These are phyloP conservation scores for Torulaspora quercuum DNA, from an alignment of 805 yeast species.

Conservation along the genomic window DNA sequence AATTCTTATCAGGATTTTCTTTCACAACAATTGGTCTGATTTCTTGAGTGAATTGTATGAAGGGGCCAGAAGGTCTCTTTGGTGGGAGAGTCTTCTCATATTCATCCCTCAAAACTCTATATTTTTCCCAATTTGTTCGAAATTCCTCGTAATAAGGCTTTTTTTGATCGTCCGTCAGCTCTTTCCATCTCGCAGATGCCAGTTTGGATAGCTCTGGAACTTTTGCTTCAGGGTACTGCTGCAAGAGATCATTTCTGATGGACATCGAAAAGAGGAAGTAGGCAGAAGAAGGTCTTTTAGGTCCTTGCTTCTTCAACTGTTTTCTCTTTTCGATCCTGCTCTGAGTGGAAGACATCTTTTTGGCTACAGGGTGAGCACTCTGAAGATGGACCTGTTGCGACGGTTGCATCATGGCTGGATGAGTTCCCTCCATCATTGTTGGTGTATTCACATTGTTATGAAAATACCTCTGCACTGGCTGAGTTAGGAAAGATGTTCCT, in stretches of 20 bases:
- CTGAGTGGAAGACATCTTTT: constrained; percentile 36
- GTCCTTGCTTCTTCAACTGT: constrained; percentile 37
- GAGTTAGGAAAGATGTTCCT: constrained; percentile 24
- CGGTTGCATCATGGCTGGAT: constrained; percentile 25
- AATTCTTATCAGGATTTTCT: constrained; percentile 35
- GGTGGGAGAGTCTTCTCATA: constrained; percentile 38
- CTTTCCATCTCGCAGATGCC: constrained; percentile 90
- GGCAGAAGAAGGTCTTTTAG: constrained; percentile 40
- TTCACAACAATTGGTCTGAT: constrained; percentile 34
- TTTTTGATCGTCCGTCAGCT: constrained; percentile 69
- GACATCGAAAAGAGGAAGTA: constrained; percentile 38
- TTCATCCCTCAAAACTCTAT: constrained; percentile 36
- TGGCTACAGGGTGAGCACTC: constrained; percentile 23
- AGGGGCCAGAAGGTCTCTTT: constrained; percentile 40
- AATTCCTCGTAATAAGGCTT: constrained; percentile 66
- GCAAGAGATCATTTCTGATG: constrained; percentile 32
- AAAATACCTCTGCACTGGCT: constrained; percentile 30
- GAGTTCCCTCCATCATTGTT: constrained; percentile 26
- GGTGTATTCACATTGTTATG: constrained; percentile 24
- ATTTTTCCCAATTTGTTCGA: constrained; percentile 37
- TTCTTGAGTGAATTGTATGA: constrained; percentile 37
- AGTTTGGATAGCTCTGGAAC: constrained; percentile 49
- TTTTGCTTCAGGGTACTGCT: constrained; percentile 36
- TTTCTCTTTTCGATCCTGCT: constrained; percentile 38
- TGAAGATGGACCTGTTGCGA: constrained; percentile 22